Conservation (phyloP, 768 basidiomycete species). For the Tulasnella sp. region DNA sequence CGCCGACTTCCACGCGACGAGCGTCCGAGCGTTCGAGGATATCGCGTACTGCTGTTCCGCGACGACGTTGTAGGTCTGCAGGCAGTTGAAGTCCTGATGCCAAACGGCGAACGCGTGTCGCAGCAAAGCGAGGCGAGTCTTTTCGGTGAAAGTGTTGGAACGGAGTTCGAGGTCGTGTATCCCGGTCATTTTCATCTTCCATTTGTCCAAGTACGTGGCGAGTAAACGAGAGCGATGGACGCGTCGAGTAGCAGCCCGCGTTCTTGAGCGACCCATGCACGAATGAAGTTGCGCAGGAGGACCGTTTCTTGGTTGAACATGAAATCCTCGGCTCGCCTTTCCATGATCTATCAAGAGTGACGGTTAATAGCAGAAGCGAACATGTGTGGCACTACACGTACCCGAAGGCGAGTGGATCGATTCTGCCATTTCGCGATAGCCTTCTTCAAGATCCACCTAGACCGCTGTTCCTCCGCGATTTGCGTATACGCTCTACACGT, state of each 20-base stretch:
- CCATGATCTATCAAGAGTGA: slow-evolving; percentile 33
- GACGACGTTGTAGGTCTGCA: slow-evolving; percentile 36
- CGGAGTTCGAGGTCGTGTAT: slow-evolving; percentile 38
- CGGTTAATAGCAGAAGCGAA: neutral
- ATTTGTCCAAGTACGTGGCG: slow-evolving; percentile 37
- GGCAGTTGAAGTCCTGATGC: slow-evolving; percentile 21
- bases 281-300: slow-evolving; percentile 44
- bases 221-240: slow-evolving; percentile 37
- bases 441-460: slow-evolving; percentile 33
- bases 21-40: slow-evolving; percentile 30
- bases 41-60: slow-evolving; percentile 40
- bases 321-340: slow-evolving; percentile 46
- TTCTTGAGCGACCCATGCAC: slow-evolving; percentile 60
- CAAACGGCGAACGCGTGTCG: neutral
- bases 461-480: slow-evolving; percentile 35
- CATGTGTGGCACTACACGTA: slow-evolving; percentile 23
- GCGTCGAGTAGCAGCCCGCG: slow-evolving; percentile 44
- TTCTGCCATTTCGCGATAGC: slow-evolving; percentile 41
- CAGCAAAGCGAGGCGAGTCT: slow-evolving; percentile 13
- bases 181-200: slow-evolving; percentile 37
- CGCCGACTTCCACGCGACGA: slow-evolving; percentile 45
- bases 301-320: slow-evolving; percentile 44
- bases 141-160: neutral
- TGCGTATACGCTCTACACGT: slow-evolving; percentile 29
- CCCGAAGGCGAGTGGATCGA: slow-evolving; percentile 38